Base-by-base conservation (phyloP, 371 early-diverging fungal species). In the Zopfochytrium polystomum region DNA sequence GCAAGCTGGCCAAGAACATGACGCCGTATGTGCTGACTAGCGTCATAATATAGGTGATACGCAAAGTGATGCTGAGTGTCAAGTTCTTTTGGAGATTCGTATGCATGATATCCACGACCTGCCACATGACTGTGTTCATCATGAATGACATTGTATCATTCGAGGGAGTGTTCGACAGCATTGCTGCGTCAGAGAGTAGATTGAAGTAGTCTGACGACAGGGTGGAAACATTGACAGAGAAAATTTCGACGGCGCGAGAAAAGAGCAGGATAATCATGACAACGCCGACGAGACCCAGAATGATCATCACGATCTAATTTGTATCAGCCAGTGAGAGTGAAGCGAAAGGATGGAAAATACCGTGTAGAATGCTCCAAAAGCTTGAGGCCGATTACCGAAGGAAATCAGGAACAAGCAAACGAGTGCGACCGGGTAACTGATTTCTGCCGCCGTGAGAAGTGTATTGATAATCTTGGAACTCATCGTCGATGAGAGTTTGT, bases 21-120 rank as follows among this genome's bases (percentile, higher is more conserved):
- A 92, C 69, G 0, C 92, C 92, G 68, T 90, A 91, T 0, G 93
- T 93, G 4, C 90, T 77, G 1, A 80, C 74, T 51, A 90, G 63
- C 9, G 93, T 89, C 38, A 92, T 76, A 20, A 91, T 77, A 47
- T 92, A 81, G 67, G 89, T 87, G 48, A 89, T 73, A 71, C 92
- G 88, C 32, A 83, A 57, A 22, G 54, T n/a, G 46, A 57, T 18
- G 30, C 7, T 9, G 49, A 34, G 90, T 80, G 65, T 88, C 87
- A 47, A 89, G 80, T 72, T 91, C 90, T 22, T 81, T 54, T 1
- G 70, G n/a, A n/a, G n/a, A n/a, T n/a, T n/a, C n/a, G n/a, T n/a
- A n/a, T n/a, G 55, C 42, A 60, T 35, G 44, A 23, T 44, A 26
- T 27, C 6, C 30, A 67, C 13, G 27, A 30, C 25, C 22, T n/a